These are phyloP conservation scores for Colletotrichum musae DNA, from an alignment of 2,329 filamentous ascomycete genomes.

Conservation along the genomic window DNA sequence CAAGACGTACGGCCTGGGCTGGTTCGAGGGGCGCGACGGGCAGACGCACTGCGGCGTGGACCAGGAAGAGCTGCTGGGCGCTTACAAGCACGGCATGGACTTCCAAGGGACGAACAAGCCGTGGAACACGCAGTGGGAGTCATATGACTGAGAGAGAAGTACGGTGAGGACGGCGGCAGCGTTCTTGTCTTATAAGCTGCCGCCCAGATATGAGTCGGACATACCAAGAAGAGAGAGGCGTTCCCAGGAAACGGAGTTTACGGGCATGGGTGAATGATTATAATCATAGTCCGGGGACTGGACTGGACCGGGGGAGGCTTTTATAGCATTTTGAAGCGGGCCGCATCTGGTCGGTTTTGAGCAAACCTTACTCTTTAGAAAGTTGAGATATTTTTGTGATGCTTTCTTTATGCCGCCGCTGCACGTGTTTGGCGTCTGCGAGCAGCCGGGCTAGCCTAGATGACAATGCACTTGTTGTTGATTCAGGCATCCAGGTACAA, in stretches of 20 bases:
- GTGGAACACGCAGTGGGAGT: slow-evolving; percentile 63
- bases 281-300: neutral
- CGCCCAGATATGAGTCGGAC: neutral
- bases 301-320: neutral
- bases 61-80: slow-evolving; percentile 77
- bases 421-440: neutral
- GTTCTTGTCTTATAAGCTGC: no score
- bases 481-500: neutral
- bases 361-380: neutral
- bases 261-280: neutral
- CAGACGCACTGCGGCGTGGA: slow-evolving; percentile 84
- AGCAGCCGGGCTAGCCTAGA: neutral
- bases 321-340: neutral
- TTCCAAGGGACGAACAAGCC: slow-evolving; percentile 65
- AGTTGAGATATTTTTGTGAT: neutral
- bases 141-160: slow-evolving; percentile 25
- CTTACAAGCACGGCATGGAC: slow-evolving; percentile 75
- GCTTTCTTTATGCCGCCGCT: neutral
- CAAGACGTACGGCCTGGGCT: slow-evolving; percentile 82
- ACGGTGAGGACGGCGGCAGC: neutral
- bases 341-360: slow-evolving; percentile 13
- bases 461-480: neutral
- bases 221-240: neutral
- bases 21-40: slow-evolving; percentile 82
- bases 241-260: slow-evolving; percentile 1